Evolutionary conservation across 208 protist species (phyloP), one percentile per base, ranked within the genome.

Genomic region (Phytomonas sp.): DNA sequence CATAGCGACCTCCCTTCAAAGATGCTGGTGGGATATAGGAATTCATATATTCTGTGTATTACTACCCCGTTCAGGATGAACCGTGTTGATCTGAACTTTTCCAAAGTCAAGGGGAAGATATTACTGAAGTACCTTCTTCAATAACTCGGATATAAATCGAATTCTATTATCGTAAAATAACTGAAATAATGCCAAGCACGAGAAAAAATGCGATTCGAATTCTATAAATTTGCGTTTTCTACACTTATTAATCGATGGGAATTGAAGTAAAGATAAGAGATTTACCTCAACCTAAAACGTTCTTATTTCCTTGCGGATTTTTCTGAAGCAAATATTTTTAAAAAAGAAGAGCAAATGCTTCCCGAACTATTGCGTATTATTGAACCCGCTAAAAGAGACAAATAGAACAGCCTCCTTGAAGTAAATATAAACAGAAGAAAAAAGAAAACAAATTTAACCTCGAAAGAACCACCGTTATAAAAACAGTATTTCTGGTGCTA

Each of bases 1-100:
- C 70, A 77, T 96, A 96, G 40, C 84, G 87, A 61, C 82, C 80
- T 60, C 78, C 70, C 60, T 84, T 66, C 56, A 79, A 87, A 5
- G 75, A 83, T 34, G 74, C 74, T 31, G 82, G 78, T 4, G 77
- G 69, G 11, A 68, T 64, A 69, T 84, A 87, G 23, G 76, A 78
- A 66, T 84, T 84, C 82, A 87, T 87, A 23, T 51, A 73, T 40
- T 66, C 17, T 56, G 23, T 17, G 8, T 56, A 56, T 56, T 56
- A 56, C 23, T 56, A 56, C 46, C 46, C n/a, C 33, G 61, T 33
- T 33, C 28, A 64, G 17, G 8, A 64, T 33, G 17, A 37, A 64
- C 13, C 7, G n/a, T 33, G 2, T 37, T 37, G 23, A 28, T 64
- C 43, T 62, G 29, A 56, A 63, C 23, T 33, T 71, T 43, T 63